Conservation (phyloP, 805 yeast species). For the Pichia sporocuriosa region DNA sequence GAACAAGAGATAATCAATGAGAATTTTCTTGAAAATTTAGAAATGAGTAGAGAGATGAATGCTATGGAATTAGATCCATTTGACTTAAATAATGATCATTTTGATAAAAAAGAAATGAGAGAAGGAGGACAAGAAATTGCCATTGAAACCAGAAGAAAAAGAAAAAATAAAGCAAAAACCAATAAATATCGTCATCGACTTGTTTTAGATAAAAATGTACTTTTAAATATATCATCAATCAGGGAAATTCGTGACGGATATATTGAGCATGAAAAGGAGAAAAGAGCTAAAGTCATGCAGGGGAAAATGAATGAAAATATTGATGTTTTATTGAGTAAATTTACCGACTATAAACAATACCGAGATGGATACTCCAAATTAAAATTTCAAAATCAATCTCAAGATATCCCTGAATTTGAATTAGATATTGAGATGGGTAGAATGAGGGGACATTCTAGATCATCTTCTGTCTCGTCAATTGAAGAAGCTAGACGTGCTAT, state of each 20-base stretch:
- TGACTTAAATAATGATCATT: no score
- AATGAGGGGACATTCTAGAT: slow-evolving; percentile 5
- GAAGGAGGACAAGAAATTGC: no score
- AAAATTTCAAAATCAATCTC: no score
- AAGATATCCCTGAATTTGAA: no score
- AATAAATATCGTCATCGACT: background rate
- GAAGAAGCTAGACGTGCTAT: slow-evolving; percentile 13
- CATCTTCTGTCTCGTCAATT: slow-evolving; percentile 16
- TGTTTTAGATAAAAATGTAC: background rate
- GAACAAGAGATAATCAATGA: no score
- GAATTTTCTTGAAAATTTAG: no score
- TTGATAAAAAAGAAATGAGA: no score
- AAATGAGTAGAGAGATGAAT: no score
- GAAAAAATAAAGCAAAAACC: no score
- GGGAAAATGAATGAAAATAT: background rate
- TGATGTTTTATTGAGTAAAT: background rate
- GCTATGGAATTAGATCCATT: no score
- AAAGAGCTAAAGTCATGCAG: background rate
- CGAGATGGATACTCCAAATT: background rate
- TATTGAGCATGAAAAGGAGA: background rate
- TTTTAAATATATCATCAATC: background rate
- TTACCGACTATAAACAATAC: background rate
- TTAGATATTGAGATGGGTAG: slow-evolving; percentile 10
- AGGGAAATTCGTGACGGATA: slow-evolving; percentile 3
- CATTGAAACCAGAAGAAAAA: no score